Evolutionary conservation across 2,329 filamentous ascomycete species (phyloP), one percentile per base, ranked within the genome.

Genomic region (Westerdykella aurantiaca): DNA sequence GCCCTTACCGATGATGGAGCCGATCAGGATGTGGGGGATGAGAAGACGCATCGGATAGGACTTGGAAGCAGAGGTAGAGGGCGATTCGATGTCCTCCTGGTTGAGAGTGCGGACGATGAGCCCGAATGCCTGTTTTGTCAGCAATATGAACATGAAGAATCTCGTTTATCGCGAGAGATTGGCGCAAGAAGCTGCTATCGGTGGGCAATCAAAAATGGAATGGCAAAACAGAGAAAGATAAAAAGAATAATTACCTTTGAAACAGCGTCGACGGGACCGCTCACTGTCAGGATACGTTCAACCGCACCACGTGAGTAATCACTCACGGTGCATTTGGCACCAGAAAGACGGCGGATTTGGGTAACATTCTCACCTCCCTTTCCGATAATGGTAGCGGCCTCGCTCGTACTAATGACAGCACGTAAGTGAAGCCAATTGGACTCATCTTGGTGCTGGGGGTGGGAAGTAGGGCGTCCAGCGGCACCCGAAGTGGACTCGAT

Each of bases 351-450:
- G 56, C 93, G 83, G 64, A 98, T 97, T 72, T 95, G 88, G 56
- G 90, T 95, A 38, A 98, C 93, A 64, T 98, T 98, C 76, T 98
- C 93, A 66, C 93, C 93, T 51, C 90, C 91, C 73, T 98, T 98
- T 64, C 93, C 93, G 70, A 98, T 98, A 55, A 96, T 88, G 39
- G 93, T 98, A 33, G 93, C 93, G 55, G 93, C 93, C 71, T 98
- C 93, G 37, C 89, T 88, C 69, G 91, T 98, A 41, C 91, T 95
- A 60, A 98, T 98, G 60, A 96, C 90, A 44, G 93, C 88, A 56
- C 93, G 86, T 58, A 98, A 87, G 67, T 98, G 93, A 56, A 98
- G 90, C 91, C 93, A 98, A 38, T 84, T 84, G 38, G 86, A 89
- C 74, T 98, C 93, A 63, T 98, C 93, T 58, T 93, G 82, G 63